A percentile compares a stretch with the other conserved stretches of the same genome.
Evolutionary conservation across 75 land plant species (phyloP).

Genomic region (Sequoiadendron giganteum): DNA sequence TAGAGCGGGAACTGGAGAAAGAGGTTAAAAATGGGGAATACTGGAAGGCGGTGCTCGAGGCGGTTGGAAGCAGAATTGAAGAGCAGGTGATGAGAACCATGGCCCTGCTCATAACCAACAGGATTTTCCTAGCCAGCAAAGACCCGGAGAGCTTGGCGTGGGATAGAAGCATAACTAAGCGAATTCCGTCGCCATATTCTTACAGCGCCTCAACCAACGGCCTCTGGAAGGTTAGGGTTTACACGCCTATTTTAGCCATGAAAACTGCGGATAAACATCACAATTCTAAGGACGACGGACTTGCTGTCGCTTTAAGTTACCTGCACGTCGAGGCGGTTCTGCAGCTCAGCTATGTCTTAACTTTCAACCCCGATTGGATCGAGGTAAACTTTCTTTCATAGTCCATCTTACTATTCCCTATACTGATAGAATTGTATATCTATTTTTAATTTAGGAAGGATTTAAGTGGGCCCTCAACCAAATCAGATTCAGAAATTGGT

Average conservation of each 20-base stretch:
- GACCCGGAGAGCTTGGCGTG: not conserved
- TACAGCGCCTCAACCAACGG: slow-evolving; percentile 35
- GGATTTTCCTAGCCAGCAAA: slow-evolving; percentile 18
- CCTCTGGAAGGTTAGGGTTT: slow-evolving; percentile 62
- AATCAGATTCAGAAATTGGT: no score
- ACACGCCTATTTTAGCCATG: slow-evolving; percentile 55
- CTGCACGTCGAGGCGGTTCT: slow-evolving; percentile 62
- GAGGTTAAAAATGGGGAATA: slow-evolving; percentile 12
- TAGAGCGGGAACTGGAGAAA: slow-evolving; percentile 23
- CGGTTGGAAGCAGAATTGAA: slow-evolving; percentile 48
- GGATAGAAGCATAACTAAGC: slow-evolving; percentile 3
- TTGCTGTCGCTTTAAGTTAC: slow-evolving; percentile 44
- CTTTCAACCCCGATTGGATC: slow-evolving; percentile 29
- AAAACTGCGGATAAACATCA: slow-evolving; percentile 13
- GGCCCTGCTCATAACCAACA: slow-evolving; percentile 52
- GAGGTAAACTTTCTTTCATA: not conserved
- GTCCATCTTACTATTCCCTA: no score
- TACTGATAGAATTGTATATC: no score
- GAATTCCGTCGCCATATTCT: slow-evolving; percentile 35
- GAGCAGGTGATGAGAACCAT: slow-evolving; percentile 60
- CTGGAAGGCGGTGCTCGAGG: slow-evolving; percentile 26
- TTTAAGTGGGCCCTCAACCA: no score
- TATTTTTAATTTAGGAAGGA: no score
- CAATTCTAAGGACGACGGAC: slow-evolving; percentile 21
- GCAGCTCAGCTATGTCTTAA: slow-evolving; percentile 44